A percentile compares a stretch with the other conserved stretches of the same genome.
These are phyloP conservation scores for Sordariomycetes sp. DNA, from an alignment of 2,329 filamentous ascomycete genomes.

Conservation along the genomic window DNA sequence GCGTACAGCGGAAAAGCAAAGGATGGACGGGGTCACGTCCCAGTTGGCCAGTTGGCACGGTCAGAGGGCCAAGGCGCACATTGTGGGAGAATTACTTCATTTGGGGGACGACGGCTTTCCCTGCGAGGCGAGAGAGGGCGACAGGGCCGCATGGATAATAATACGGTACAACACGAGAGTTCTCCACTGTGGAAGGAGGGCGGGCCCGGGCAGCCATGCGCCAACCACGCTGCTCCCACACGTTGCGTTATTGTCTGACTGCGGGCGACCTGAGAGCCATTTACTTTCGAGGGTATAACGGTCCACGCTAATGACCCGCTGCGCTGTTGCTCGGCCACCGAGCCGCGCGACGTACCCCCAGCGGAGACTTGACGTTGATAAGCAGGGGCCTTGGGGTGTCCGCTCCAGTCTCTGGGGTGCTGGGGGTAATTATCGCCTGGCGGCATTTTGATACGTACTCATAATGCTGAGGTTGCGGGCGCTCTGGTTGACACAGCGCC, in stretches of 20 bases:
- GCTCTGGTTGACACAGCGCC: no score
- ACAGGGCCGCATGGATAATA: neutral
- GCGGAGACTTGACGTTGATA: neutral
- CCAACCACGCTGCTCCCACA: no score
- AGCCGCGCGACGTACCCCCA: neutral
- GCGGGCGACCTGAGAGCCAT: no score
- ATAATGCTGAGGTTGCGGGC: no score
- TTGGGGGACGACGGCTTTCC: neutral
- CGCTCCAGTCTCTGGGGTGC: no score
- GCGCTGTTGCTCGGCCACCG: neutral
- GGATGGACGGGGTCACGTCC: neutral
- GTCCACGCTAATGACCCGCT: neutral
- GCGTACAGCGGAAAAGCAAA: neutral
- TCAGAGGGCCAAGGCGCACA: neutral
- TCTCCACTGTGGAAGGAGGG: neutral
- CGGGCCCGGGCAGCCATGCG: no score
- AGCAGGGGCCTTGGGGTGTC: no score
- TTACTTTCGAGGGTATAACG: neutral
- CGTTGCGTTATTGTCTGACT: no score
- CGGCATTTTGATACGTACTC: no score
- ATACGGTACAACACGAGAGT: neutral
- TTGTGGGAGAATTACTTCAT: neutral
- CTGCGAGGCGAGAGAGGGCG: neutral
- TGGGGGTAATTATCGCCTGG: no score
- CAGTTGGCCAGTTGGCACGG: neutral